Evolutionary conservation across 306 rosid species (phyloP).

Genomic region (Lablab purpureus): DNA sequence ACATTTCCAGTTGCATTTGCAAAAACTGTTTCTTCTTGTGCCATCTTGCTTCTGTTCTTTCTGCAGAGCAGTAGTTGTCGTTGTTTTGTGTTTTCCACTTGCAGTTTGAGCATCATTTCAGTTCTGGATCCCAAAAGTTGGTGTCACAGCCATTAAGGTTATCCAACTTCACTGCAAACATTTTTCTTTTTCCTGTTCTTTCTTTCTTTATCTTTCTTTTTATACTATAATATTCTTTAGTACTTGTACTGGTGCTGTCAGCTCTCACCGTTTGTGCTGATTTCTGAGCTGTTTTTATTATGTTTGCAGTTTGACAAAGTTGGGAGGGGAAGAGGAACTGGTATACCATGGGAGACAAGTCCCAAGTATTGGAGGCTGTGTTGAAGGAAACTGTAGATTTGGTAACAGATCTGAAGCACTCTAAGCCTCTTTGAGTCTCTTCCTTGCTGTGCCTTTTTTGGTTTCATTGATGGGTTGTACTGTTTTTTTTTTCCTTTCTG

Average conservation of each 20-base stretch:
- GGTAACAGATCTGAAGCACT: conserved; percentile 71
- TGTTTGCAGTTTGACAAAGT: conserved; percentile 49
- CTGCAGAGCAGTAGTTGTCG: conserved; percentile 36
- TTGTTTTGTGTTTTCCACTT: neutral
- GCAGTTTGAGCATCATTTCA: conserved; percentile 39
- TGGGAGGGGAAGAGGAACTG: conserved; percentile 27
- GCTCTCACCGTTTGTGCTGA: conserved; percentile 39
- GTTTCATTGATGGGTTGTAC: conserved; percentile 18
- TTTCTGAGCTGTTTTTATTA: conserved; percentile 32
- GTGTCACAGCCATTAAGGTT: conserved; percentile 35
- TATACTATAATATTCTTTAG: neutral
- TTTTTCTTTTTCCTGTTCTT: neutral
- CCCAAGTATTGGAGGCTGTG: conserved; percentile 79
- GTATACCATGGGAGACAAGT: conserved; percentile 65
- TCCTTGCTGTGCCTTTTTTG: neutral
- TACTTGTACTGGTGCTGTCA: conserved; percentile 4
- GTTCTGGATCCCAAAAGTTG: conserved; percentile 25
- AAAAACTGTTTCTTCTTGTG: conserved; percentile 49
- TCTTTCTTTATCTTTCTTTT: neutral
- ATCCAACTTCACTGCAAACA: conserved; percentile 15
- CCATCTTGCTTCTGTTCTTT: conserved; percentile 7
- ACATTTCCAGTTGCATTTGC: conserved; percentile 23
- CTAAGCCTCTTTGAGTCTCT: conserved; percentile 1
- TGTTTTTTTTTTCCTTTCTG: neutral
- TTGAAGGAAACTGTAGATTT: conserved; percentile 86